Conservation (phyloP, 202 grass and related monocot genomes). For the Elaeis oleifera region DNA sequence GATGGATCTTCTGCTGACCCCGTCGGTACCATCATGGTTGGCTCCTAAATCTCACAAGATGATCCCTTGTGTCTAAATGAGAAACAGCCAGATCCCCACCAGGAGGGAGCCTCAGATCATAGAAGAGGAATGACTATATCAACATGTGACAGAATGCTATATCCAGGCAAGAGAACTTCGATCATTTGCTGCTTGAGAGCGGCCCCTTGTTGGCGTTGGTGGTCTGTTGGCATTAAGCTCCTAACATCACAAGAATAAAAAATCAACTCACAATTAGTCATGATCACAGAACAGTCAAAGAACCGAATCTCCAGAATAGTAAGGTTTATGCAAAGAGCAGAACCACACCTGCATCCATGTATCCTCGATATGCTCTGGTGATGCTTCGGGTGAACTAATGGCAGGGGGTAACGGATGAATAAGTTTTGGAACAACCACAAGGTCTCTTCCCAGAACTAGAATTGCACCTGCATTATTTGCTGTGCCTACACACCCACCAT, state of each 20-base stretch:
- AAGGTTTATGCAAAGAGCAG: neutral
- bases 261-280: neutral
- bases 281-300: neutral
- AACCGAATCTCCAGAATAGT: neutral
- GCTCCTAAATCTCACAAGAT: no score
- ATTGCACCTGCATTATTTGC: slow-evolving; percentile 98
- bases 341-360: slow-evolving; percentile 91
- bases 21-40: no score
- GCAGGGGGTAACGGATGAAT: slow-evolving; percentile 98
- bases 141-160: neutral
- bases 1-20: neutral
- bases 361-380: slow-evolving; percentile 67
- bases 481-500: slow-evolving; percentile 41
- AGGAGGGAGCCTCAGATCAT: neutral
- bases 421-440: slow-evolving; percentile 95
- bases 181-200: slow-evolving; percentile 71
- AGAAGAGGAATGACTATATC: neutral
- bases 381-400: slow-evolving; percentile 64
- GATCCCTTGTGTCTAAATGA: neutral
- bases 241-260: slow-evolving; percentile 30
- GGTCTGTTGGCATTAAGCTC: slow-evolving; percentile 96
- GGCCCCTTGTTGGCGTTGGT: slow-evolving; percentile 87
- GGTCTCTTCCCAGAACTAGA: slow-evolving; percentile 92
- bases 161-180: slow-evolving; percentile 68
- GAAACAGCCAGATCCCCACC: neutral